Base-by-base conservation (phyloP, 164 flowering plant species). In the Stephania japonica region DNA sequence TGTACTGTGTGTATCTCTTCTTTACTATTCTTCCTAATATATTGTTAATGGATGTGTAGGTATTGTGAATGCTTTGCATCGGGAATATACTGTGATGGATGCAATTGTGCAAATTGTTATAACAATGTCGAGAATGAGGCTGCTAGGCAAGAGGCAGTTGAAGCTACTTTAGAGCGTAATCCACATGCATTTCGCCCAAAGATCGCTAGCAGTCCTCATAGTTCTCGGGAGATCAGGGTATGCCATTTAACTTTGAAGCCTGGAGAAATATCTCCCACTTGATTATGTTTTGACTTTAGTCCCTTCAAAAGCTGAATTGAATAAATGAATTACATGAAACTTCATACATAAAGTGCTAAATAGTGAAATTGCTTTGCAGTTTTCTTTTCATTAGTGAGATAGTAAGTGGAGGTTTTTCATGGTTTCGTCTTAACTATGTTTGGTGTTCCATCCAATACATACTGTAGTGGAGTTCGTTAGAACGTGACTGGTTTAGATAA, bases 61-160 rank as follows among this genome's bases (percentile, higher is more conserved):
- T 96, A 96, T 68, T 96, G 99, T 79, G 99, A 96, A 75, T 96
- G 99, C 83, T 96, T 96, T 87, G 96, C 99, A 59, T 88, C 95
- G 18, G 97, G 97, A 72, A 76, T 88, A 53, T 91, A 88, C 68
- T 93, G 98, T 80, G 97, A 93, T 80, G 97, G 97, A 1, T 93
- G 98, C 84, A 93, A 91, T 53, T 93, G 98, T 83, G 86, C 75
- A 16, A 88, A 90, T 72, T 93, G 98, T 78, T 78, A 76, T 73
- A 93, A 93, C 73, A 93, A 93, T 83, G 88, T 87, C 80, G 97
- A 90, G 69, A 87, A 91, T 78, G 98, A 93, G 73, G 86, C 84
- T 80, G 89, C 89, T 9, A 86, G 98, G 68, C 86, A 89, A 72
- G 95, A 89, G 67, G 97, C 98, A 62, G 89, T 93, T 77, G 93